phyloP scores from a whole-genome alignment of 352 stramenopile species.

The Globisporangium mamillatum region DNA sequence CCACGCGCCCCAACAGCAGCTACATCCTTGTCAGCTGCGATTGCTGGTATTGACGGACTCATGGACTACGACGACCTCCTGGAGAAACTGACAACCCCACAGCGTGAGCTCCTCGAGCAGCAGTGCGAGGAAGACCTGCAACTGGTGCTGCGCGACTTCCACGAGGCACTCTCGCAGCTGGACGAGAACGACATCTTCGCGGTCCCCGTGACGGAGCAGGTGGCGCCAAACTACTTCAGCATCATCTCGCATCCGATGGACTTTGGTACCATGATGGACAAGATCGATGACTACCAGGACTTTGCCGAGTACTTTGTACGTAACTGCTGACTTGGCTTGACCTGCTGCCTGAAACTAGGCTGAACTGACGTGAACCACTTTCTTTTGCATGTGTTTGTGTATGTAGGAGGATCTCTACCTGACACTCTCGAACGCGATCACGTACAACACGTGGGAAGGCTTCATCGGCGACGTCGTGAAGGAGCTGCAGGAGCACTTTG shows the following conservation, averaged over 20 bases:
- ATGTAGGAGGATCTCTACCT: constrained; percentile 64
- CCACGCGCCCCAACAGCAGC: constrained; percentile 37
- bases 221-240: constrained; percentile 91
- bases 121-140: constrained; percentile 56
- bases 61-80: constrained; percentile 49
- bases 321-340: not conserved
- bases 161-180: constrained; percentile 62
- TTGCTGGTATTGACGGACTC: constrained; percentile 26
- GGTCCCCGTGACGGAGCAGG: constrained; percentile 83
- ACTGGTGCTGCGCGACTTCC: constrained; percentile 61
- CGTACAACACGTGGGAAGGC: constrained; percentile 70
- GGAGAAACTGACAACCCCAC: constrained; percentile 38
- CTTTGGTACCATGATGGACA: constrained; percentile 91
- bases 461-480: constrained; percentile 56
- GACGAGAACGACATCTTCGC: constrained; percentile 88
- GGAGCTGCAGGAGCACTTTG: constrained; percentile 66
- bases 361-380: constrained; percentile 11
- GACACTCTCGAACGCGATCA: constrained; percentile 78
- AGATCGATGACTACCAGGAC: constrained; percentile 64
- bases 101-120: constrained; percentile 58
- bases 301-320: constrained; percentile 81
- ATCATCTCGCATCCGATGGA: constrained; percentile 91
- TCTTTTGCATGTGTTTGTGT: constrained; percentile 4
- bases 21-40: constrained; percentile 6
- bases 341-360: not conserved